These are phyloP conservation scores for Linanthus parryae DNA, from an alignment of 148 eudicot species.

Conservation along the genomic window DNA sequence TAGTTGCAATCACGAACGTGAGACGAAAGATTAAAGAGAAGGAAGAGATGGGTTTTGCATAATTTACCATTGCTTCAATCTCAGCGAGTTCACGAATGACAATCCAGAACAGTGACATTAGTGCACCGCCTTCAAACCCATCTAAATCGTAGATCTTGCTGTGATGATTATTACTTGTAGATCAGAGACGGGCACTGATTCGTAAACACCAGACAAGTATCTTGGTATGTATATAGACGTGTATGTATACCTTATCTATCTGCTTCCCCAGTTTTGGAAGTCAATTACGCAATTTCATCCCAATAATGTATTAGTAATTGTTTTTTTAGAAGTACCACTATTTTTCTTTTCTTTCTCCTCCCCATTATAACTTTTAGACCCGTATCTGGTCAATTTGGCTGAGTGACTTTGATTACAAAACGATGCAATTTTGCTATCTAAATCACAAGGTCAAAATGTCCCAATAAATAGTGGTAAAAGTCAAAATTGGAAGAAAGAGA, in stretches of 20 bases:
- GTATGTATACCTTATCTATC: not conserved
- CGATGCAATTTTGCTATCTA: too few species aligned
- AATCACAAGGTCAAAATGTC: too few species aligned
- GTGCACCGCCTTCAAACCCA: conserved; percentile 29
- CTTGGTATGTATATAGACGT: not conserved
- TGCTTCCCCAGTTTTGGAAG: too few species aligned
- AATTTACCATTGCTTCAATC: conserved; percentile 59
- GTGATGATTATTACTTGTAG: not conserved
- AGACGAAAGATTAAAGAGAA: not conserved
- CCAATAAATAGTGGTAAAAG: too few species aligned
- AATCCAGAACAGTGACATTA: conserved; percentile 59
- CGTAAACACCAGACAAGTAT: not conserved
- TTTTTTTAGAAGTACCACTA: too few species aligned
- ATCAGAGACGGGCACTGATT: not conserved
- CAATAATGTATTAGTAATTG: too few species aligned
- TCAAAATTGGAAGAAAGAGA: too few species aligned
- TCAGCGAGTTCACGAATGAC: conserved; percentile 45
- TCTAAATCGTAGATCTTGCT: conserved; percentile 15
- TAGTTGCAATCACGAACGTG: not conserved
- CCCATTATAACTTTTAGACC: too few species aligned
- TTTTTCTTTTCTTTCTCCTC: too few species aligned
- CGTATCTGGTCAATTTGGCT: too few species aligned
- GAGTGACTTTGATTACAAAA: too few species aligned
- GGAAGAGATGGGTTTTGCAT: not conserved
- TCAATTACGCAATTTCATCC: too few species aligned